Evolutionary conservation across 768 basidiomycete species (phyloP).

Genomic region (Rossbeevera mucosa): DNA sequence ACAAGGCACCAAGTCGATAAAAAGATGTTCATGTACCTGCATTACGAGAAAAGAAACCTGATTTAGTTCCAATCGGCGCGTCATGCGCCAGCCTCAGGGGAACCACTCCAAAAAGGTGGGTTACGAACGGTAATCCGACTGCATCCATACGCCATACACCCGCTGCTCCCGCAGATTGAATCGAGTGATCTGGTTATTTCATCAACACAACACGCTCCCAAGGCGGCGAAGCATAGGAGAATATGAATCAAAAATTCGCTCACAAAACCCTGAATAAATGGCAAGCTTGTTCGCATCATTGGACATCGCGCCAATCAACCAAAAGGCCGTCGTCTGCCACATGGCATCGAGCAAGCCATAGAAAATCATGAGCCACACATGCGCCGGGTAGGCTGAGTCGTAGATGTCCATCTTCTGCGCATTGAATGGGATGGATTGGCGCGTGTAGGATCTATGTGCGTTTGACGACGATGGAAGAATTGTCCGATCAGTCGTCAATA

Average conservation of each 20-base stretch:
- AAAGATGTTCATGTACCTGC: not conserved
- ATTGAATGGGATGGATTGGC: conserved; percentile 37
- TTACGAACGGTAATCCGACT: conserved; percentile 48
- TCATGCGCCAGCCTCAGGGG: not conserved
- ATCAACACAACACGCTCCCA: not conserved
- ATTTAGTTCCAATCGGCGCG: not conserved
- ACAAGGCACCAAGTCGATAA: not conserved
- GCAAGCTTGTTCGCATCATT: conserved; percentile 79
- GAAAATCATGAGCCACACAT: conserved; percentile 62
- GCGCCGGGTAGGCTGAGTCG: conserved; percentile 49
- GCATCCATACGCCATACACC: conserved; percentile 71
- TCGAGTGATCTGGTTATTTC: conserved; percentile 51
- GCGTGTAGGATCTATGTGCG: conserved; percentile 50
- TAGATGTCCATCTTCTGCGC: conserved; percentile 53
- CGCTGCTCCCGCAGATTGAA: conserved; percentile 75
- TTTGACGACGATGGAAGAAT: not conserved
- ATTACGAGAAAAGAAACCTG: not conserved
- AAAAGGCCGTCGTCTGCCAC: conserved; percentile 83
- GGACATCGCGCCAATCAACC: conserved; percentile 83
- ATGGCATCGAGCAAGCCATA: conserved; percentile 75
- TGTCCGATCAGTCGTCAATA: not conserved
- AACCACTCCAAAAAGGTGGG: not conserved
- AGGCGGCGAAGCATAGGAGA: not conserved
- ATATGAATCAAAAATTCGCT: conserved; percentile 19
- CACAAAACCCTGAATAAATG: conserved; percentile 78